Evolutionary conservation across 179 eudicot genomes (phyloP), one percentile per base, ranked within the genome.

Genomic region (Corrigiola litoralis): DNA sequence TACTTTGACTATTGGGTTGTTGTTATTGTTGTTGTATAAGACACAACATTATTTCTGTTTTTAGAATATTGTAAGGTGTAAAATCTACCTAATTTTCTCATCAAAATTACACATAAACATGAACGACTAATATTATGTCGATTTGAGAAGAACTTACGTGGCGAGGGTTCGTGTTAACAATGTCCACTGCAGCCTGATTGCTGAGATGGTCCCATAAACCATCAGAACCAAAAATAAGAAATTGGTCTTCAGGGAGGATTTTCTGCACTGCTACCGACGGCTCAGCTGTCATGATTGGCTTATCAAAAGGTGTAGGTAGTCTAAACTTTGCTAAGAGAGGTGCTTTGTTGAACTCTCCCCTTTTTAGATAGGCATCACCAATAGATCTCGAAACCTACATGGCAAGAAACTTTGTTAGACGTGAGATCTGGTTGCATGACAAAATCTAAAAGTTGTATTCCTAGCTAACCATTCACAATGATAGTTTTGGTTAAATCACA

Each of bases 161-260:
- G 33, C 78, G 87, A 13, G 89, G 84, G 66, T 75, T 77, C 9
- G 81, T 80, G 69, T 85, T 85, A 51, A 91, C 91, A 8, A 91
- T 71, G 76, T 86, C 83, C 57, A 85, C 96, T 1, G 95, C 97
- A 46, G 79, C 84, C 65, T 91, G 91, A 75, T 91, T 91, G 79
- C 81, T 86, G 45, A 91, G 83, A 75, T 89, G 96, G 75, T 91
- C 97, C 97, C 96, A 88, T 16, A 91, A 85, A 37, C 96, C 96
- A 68, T 88, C 95, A 8, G 95, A 88, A 60, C 87, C 95, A 68
- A 84, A 86, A 64, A 90, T 90, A 34, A 91, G 75, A 80, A 91
- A 91, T 17, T 74, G 95, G 78, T 92, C 98, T 42, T 85, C 82
- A 1, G 88, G 83, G 58, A 71, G 77, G 50, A 91, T 66, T 56